Percentiles rank a stretch among this genome's conserved stretches.
phyloP scores from a whole-genome alignment of 192 early-diverging fungal genomes.

The Dissophora ornata region DNA sequence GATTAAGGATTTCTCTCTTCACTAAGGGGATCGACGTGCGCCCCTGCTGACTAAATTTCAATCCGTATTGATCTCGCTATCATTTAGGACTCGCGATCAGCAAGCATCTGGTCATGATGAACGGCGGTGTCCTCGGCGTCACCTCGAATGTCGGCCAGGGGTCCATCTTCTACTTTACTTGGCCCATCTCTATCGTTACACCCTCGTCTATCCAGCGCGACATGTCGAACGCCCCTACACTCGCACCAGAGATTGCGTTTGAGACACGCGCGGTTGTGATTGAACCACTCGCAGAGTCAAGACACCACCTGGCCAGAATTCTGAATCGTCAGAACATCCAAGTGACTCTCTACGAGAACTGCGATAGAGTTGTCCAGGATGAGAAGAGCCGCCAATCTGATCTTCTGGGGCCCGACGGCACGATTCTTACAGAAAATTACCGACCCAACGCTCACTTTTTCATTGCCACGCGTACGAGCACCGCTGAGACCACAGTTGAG shows the following conservation, averaged over 20 bases:
- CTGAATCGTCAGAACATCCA: slow-evolving; percentile 37
- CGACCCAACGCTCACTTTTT: slow-evolving; percentile 49
- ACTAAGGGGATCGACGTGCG: no score
- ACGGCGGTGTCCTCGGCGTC: slow-evolving; percentile 75
- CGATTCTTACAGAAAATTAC: slow-evolving; percentile 16
- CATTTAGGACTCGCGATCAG: slow-evolving; percentile 83
- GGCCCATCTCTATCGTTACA: slow-evolving; percentile 32
- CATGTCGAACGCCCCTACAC: no score
- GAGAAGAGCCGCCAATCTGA: slow-evolving; percentile 15
- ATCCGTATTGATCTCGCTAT: no score
- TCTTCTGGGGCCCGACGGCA: slow-evolving; percentile 18
- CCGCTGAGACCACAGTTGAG: slow-evolving; percentile 18
- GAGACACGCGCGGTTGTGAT: slow-evolving; percentile 13
- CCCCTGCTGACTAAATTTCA: no score
- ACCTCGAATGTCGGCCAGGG: slow-evolving; percentile 71
- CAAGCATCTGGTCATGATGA: slow-evolving; percentile 74
- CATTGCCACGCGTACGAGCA: slow-evolving; percentile 31
- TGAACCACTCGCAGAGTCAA: slow-evolving; percentile 15
- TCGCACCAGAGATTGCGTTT: slow-evolving; percentile 42
- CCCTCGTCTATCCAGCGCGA: no score
- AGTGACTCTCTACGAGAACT: slow-evolving; percentile 29
- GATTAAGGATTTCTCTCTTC: no score
- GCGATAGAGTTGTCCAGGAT: slow-evolving; percentile 29
- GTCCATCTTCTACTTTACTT: slow-evolving; percentile 76
- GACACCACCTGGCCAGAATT: slow-evolving; percentile 26